Evolutionary conservation across 768 basidiomycete genomes (phyloP), one percentile per base, ranked within the genome.

Genomic region (Termitomyces sp.): DNA sequence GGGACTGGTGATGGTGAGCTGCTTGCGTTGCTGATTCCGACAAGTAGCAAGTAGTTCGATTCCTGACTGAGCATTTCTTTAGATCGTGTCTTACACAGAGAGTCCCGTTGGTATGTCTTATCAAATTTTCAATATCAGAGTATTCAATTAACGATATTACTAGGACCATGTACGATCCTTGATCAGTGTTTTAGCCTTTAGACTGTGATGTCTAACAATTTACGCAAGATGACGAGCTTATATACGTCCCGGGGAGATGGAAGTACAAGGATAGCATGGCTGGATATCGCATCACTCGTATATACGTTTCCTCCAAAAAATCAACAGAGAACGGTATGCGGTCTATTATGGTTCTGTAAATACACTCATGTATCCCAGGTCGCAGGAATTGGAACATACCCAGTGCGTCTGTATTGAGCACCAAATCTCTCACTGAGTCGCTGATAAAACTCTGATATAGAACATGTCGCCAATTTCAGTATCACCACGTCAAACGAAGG

Each of bases 341-440:
- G 21, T 14, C 17, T n/a, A 39, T n/a, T n/a, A 44, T 17, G 28
- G 14, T 25, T 11, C 21, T 42, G 21, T 50, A 27, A 39, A 8
- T 21, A 7, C 39, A 19, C 28, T 32, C 16, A 23, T 17, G 34
- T 35, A 0, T 32, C 28, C 16, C 51, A 72, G 70, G 70, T 17
- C 69, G 71, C 19, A 65, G 63, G 34, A 71, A 71, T 54, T 71
- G 70, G 72, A 72, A 72, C 50, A 70, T 70, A 16, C 69, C 71
- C 0, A 73, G 72, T 73, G 12, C 17, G 41, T 32, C 35, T 37
- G 45, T 25, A 17, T 35, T 48, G 16, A 6, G 32, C 3, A 19
- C 21, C 7, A n/a, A 23, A 25, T 25, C 6, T 11, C 14, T 25
- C 6, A 34, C 11, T 37, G 14, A 27, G n/a, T 32, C 32, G 17